Evolutionary conservation across 2,329 filamentous ascomycete species (phyloP).

Genomic region (Colletotrichum destructivum): DNA sequence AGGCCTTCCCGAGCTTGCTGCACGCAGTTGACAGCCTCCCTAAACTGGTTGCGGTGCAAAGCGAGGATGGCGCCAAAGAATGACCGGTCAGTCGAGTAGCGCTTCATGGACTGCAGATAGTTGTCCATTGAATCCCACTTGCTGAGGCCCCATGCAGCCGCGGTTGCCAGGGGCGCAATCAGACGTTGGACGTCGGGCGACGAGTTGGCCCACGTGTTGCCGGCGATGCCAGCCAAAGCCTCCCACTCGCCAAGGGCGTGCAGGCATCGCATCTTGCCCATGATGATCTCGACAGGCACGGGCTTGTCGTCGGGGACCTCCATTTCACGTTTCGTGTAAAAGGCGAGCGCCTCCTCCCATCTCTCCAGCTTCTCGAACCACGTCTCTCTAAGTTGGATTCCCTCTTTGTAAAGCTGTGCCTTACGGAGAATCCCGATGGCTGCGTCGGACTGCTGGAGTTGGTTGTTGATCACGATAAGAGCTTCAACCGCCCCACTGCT

Average conservation of each 20-base stretch:
- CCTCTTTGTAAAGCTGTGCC: conserved; percentile 93
- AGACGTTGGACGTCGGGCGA: conserved; percentile 88
- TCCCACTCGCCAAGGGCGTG: conserved; percentile 99
- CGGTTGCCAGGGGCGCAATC: conserved; percentile 94
- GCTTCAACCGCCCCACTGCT: conserved; percentile 96
- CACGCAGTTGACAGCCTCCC: conserved; percentile 90
- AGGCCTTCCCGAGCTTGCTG: conserved; percentile 93
- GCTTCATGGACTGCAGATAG: conserved; percentile 95
- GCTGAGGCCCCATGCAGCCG: conserved; percentile 94
- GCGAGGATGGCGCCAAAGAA: conserved; percentile 98
- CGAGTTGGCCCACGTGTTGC: conserved; percentile 95
- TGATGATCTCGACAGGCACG: conserved; percentile 90
- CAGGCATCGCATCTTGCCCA: conserved; percentile 99
- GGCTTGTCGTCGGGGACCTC: conserved; percentile 72
- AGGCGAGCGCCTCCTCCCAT: conserved; percentile 96
- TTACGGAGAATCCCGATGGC: conserved; percentile 98
- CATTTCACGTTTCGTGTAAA: conserved; percentile 88
- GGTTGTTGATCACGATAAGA: conserved; percentile 99
- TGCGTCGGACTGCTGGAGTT: conserved; percentile 97
- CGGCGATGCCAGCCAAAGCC: conserved; percentile 86
- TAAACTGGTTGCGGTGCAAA: conserved; percentile 95
- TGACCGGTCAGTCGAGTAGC: conserved; percentile 91
- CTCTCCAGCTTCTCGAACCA: conserved; percentile 99
- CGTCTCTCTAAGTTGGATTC: conserved; percentile 94
- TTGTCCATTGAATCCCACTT: conserved; percentile 99